Conservation (phyloP, 1,284 basidiomycete species). For the Phlebopus sp. region DNA sequence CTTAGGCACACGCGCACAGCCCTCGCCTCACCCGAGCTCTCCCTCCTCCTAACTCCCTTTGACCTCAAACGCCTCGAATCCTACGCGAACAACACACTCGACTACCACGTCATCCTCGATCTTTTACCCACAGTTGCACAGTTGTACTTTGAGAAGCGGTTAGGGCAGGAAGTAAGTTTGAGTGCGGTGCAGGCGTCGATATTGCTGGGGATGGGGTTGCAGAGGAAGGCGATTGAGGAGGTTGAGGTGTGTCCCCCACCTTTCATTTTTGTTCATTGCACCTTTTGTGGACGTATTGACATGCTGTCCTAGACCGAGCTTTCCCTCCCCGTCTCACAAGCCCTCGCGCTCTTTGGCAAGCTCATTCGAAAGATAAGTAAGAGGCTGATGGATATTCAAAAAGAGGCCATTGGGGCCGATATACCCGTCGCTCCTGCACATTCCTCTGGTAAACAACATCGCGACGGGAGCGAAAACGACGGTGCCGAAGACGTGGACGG, state of each 20-base stretch:
- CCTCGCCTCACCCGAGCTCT: conserved; percentile 67
- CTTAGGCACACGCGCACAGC: no score
- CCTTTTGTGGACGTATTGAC: no score
- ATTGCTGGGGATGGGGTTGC: conserved; percentile 85
- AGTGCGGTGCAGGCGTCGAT: conserved; percentile 89
- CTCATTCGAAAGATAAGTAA: conserved; percentile 85
- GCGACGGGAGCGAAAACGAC: conserved; percentile 1
- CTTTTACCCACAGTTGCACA: conserved; percentile 79
- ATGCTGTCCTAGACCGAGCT: conserved; percentile 60
- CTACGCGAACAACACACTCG: conserved; percentile 94
- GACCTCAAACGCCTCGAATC: conserved; percentile 95
- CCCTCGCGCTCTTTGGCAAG: conserved; percentile 90
- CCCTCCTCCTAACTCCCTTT: conserved; percentile 80
- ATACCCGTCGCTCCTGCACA: conserved; percentile 38
- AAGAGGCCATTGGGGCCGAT: conserved; percentile 65
- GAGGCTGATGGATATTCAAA: conserved; percentile 78
- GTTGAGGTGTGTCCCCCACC: conserved; percentile 59
- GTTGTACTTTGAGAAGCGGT: conserved; percentile 82
- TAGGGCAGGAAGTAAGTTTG: conserved; percentile 62
- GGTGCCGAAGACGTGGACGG: no score
- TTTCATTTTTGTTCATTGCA: background rate
- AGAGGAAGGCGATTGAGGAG: conserved; percentile 89
- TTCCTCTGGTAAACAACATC: conserved; percentile 4
- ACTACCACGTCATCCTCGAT: conserved; percentile 95
- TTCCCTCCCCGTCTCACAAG: conserved; percentile 81